These are phyloP conservation scores for Gaertneriomyces sp. DNA, from an alignment of 192 early-diverging fungal genomes.

Conservation along the genomic window DNA sequence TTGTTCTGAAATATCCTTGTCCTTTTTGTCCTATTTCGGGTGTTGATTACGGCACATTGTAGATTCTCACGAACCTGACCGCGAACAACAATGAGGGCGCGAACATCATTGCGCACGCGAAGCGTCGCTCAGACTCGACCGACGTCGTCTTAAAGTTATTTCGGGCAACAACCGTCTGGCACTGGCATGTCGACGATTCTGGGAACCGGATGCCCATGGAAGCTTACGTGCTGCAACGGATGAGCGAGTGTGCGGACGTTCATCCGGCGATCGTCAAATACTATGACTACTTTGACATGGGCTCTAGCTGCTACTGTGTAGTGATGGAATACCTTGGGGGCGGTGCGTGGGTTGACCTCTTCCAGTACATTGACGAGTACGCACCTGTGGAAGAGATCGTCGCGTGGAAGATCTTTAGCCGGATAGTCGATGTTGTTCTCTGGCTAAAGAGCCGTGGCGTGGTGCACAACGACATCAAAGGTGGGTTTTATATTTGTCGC, in stretches of 20 bases:
- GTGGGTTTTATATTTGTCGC: constrained; percentile 18
- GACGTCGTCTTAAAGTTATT: constrained; percentile 51
- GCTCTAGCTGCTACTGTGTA: neutral
- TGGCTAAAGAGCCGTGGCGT: constrained; percentile 38
- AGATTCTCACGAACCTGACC: no score
- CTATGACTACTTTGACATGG: constrained; percentile 42
- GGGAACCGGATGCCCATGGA: constrained; percentile 30
- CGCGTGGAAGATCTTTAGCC: constrained; percentile 40
- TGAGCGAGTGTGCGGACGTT: constrained; percentile 25
- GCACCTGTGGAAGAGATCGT: constrained; percentile 43
- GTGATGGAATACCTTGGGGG: constrained; percentile 56
- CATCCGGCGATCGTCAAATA: constrained; percentile 38
- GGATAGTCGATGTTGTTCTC: constrained; percentile 38
- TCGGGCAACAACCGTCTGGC: constrained; percentile 42
- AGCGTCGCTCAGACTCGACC: constrained; percentile 9
- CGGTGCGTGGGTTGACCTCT: constrained; percentile 54
- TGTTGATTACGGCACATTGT: no score
- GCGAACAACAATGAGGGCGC: no score
- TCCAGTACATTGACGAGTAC: constrained; percentile 50
- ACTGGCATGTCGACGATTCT: constrained; percentile 34
- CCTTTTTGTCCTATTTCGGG: no score
- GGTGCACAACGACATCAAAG: constrained; percentile 60
- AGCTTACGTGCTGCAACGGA: neutral
- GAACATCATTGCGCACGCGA: constrained; percentile 7
- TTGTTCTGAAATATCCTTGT: no score